Percentiles rank a stretch among this genome's conserved stretches.
phyloP scores from a whole-genome alignment of 257 asterid genomes.

The Coffea eugenioides region DNA sequence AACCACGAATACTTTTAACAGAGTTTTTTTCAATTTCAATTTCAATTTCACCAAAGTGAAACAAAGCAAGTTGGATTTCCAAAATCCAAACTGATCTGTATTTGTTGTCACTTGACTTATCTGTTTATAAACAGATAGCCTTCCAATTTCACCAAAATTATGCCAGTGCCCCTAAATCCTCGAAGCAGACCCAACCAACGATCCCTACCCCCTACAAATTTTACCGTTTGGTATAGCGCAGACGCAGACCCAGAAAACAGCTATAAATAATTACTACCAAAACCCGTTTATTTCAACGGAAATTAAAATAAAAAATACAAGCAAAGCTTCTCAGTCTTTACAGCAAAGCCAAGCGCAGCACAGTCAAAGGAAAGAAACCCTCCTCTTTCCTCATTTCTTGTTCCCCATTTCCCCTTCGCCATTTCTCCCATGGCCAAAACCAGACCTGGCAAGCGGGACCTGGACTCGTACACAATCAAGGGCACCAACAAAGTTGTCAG shows the following conservation, averaged over 20 bases:
- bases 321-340: neutral
- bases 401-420: too few relatives aligned
- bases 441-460: slow-evolving; percentile 41
- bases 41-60: too few relatives aligned
- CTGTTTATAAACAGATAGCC: slow-evolving; percentile 16
- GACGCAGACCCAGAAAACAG: too few relatives aligned
- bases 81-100: too few relatives aligned
- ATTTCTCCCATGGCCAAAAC: slow-evolving; percentile 45
- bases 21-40: too few relatives aligned
- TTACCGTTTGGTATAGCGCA: too few relatives aligned
- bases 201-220: neutral
- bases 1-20: too few relatives aligned
- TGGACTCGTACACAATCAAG: slow-evolving; percentile 46
- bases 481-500: slow-evolving; percentile 57
- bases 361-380: neutral
- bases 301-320: neutral
- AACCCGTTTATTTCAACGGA: too few relatives aligned
- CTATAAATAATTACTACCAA: neutral
- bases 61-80: too few relatives aligned
- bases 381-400: neutral
- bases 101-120: slow-evolving; percentile 6
- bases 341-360: neutral
- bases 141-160: slow-evolving; percentile 3
- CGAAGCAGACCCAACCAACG: neutral
- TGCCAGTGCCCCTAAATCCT: neutral